Conservation (phyloP, 2,329 filamentous ascomycete genomes). For the Lachnellula suecica region DNA sequence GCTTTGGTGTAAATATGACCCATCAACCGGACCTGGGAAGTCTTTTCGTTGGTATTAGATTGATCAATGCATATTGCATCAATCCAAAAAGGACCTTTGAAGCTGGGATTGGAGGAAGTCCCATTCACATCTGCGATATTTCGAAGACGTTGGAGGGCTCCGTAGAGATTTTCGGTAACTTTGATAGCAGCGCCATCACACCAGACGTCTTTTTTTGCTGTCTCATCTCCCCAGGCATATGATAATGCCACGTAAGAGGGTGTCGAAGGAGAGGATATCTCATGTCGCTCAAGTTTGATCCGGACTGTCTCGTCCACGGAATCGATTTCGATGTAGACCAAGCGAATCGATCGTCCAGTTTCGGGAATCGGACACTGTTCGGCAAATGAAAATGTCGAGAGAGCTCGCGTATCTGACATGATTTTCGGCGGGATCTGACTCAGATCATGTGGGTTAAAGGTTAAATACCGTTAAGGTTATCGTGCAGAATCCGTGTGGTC, state of each 20-base stretch:
- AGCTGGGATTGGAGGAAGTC: neutral
- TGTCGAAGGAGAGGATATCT: conserved; percentile 24
- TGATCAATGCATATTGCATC: conserved; percentile 29
- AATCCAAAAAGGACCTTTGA: conserved; percentile 12
- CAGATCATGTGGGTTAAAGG: neutral
- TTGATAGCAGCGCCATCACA: neutral
- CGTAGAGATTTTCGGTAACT: neutral
- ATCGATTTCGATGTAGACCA: neutral
- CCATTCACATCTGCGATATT: neutral
- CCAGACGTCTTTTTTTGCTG: neutral
- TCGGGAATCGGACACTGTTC: neutral
- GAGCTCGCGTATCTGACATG: neutral
- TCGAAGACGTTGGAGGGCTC: neutral
- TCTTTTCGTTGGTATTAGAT: conserved; percentile 18
- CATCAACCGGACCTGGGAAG: conserved; percentile 24
- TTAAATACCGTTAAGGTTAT: neutral
- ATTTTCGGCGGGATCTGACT: neutral
- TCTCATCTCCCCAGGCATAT: neutral
- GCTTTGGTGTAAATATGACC: conserved; percentile 20
- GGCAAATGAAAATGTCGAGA: neutral
- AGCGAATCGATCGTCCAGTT: neutral
- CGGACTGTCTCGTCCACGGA: neutral
- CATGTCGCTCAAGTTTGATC: neutral
- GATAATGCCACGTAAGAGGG: neutral
- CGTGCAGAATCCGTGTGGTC: no score